Evolutionary conservation across 495 filamentous ascomycete genomes (phyloP).

Genomic region (Podospora appendiculata): DNA sequence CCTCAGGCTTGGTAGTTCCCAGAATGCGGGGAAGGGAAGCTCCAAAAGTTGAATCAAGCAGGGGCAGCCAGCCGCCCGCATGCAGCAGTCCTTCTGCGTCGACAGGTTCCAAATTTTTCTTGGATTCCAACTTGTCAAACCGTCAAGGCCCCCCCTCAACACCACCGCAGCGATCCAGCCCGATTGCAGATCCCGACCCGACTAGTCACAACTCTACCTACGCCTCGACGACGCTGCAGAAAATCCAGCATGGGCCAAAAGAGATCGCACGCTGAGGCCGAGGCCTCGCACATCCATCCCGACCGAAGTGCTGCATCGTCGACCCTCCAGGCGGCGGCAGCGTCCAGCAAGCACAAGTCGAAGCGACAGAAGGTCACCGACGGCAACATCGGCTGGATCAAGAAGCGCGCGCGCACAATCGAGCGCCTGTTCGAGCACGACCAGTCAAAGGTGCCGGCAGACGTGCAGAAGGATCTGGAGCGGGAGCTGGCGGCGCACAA

Average conservation of each 20-base stretch:
- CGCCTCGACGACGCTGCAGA: not conserved
- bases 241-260: conserved; percentile 10
- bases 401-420: conserved; percentile 54
- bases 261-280: conserved; percentile 12
- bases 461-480: conserved; percentile 68
- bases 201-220: not conserved
- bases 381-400: conserved; percentile 36
- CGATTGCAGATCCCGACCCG: not conserved
- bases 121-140: not conserved
- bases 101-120: not conserved
- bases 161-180: not conserved
- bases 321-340: conserved; percentile 3
- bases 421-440: conserved; percentile 53
- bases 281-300: conserved; percentile 8
- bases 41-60: no score
- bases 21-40: no score
- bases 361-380: conserved; percentile 26
- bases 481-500: conserved; percentile 71
- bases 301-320: not conserved
- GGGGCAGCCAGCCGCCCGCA: no score
- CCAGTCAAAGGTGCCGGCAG: conserved; percentile 57
- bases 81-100: not conserved
- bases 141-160: not conserved
- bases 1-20: no score
- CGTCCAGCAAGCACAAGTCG: conserved; percentile 9